Evolutionary conservation across 208 protist genomes (phyloP), one percentile per base, ranked within the genome.

Genomic region (Trypanosoma lewisi): DNA sequence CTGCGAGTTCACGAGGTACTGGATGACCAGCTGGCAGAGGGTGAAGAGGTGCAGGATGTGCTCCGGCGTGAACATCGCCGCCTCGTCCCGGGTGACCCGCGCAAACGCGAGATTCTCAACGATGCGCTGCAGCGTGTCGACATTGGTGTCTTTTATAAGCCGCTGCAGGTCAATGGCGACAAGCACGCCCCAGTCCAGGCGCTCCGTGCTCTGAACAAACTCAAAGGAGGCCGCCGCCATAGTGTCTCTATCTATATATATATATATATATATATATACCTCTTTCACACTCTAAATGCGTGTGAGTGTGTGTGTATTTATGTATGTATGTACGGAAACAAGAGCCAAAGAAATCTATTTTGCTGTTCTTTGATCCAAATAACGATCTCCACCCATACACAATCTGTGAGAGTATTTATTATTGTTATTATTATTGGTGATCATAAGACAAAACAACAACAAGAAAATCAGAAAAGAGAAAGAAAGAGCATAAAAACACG

Each of bases 1-100:
- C 67, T 96, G 91, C 19, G 87, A 92, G 70, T 87, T 90, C 30
- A 96, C 86, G 6, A 96, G 50, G 69, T 96, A 96, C 66, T 96
- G 91, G 36, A 94, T 78, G 8, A 96, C 77, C 2, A 96, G 44
- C 73, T 96, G 91, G 25, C 64, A 82, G 12, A 96, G 73, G 17
- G 82, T 81, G 49, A 94, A 89, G 27, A 96, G 79, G 60, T 96
- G 91, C 0, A 92, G 48, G 23, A 89, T 80, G 75, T 96, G 91
- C 23, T 91, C 84, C 0, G 91, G 77, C 0, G 84, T 83, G 67
- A 96, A 93, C 64, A 91, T 78, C 33, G 84, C 80, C 11, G 88
- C 91, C 77, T 96, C 91, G 41, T 96, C 91, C 19, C 83, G 77
- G 12, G 84, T 86, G 17, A 96, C 63, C 27, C 82, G 83, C 9